Conservation (phyloP, 345 rosid genomes). For the Fremontodendron californicum region DNA sequence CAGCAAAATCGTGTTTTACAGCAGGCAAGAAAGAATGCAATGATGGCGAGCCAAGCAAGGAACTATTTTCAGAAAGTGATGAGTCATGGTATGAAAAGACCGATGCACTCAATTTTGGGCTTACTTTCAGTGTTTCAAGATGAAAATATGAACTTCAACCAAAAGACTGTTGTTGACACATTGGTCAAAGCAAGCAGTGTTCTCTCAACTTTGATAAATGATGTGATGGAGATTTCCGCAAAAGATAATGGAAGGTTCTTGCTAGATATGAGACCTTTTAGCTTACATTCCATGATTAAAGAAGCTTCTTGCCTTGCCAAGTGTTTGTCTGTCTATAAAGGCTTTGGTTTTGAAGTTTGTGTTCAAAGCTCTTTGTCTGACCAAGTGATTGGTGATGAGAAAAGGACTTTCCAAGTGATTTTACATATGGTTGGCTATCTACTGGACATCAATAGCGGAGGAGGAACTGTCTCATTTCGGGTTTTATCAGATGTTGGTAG, state of each 20-base stretch:
- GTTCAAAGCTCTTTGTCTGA: conserved; percentile 66
- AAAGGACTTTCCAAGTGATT: conserved; percentile 84
- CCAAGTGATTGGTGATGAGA: conserved; percentile 77
- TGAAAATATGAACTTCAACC: conserved; percentile 52
- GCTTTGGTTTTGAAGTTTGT: conserved; percentile 59
- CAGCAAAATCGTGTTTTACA: conserved; percentile 74
- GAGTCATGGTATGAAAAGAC: conserved; percentile 94
- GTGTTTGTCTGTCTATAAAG: conserved; percentile 70
- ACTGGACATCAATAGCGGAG: conserved; percentile 52
- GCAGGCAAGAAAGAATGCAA: conserved; percentile 69
- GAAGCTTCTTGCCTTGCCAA: conserved; percentile 86
- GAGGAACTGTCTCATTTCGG: conserved; percentile 50
- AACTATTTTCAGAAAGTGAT: conserved; percentile 90
- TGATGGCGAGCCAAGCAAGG: conserved; percentile 95
- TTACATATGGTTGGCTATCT: conserved; percentile 85
- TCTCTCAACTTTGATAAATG: conserved; percentile 72
- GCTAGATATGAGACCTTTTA: conserved; percentile 58
- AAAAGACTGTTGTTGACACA: conserved; percentile 63
- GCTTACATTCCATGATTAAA: conserved; percentile 65
- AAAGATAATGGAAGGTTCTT: conserved; percentile 68
- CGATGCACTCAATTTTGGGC: conserved; percentile 89
- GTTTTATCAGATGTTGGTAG: conserved; percentile 44
- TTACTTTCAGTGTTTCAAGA: conserved; percentile 73
- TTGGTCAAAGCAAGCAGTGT: conserved; percentile 66
- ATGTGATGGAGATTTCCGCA: conserved; percentile 66